A percentile compares a stretch with the other conserved stretches of the same genome.
These are phyloP conservation scores for Ceratocystiopsis sp. DNA, from an alignment of 2,329 filamentous ascomycete species.

Conservation along the genomic window DNA sequence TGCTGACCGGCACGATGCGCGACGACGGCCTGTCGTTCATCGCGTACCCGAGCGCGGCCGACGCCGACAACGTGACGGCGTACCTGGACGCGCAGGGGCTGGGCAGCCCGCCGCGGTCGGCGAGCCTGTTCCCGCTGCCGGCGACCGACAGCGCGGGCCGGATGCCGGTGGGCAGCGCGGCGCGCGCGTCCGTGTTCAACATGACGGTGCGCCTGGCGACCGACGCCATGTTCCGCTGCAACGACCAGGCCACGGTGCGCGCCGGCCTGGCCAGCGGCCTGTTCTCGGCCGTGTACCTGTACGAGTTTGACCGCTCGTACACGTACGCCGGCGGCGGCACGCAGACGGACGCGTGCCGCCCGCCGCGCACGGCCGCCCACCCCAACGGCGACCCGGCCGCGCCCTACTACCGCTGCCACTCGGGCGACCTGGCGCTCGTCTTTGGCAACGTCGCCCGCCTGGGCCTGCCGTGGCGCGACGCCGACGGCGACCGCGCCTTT, in stretches of 20 bases:
- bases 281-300: slow-evolving; percentile 36
- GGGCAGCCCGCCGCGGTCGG: slow-evolving; percentile 16
- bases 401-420: slow-evolving; percentile 37
- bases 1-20: slow-evolving; percentile 37
- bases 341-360: slow-evolving; percentile 30
- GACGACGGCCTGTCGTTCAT: slow-evolving; percentile 40
- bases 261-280: slow-evolving; percentile 26
- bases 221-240: slow-evolving; percentile 41
- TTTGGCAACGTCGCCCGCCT: slow-evolving; percentile 32
- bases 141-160: slow-evolving; percentile 7
- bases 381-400: slow-evolving; percentile 24
- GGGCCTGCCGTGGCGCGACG: slow-evolving; percentile 27
- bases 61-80: slow-evolving; percentile 10
- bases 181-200: slow-evolving; percentile 35
- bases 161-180: slow-evolving; percentile 25
- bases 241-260: slow-evolving; percentile 40
- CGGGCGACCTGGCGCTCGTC: slow-evolving; percentile 34
- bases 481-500: slow-evolving; percentile 19
- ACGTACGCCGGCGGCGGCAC: slow-evolving; percentile 33
- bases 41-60: slow-evolving; percentile 22
- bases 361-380: slow-evolving; percentile 17
- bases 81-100: slow-evolving; percentile 20
- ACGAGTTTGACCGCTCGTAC: slow-evolving; percentile 41
- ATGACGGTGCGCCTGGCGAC: slow-evolving; percentile 36
- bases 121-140: slow-evolving; percentile 32